Evolutionary conservation across 1,284 basidiomycete genomes (phyloP).

Genomic region (Puccinia coronata): DNA sequence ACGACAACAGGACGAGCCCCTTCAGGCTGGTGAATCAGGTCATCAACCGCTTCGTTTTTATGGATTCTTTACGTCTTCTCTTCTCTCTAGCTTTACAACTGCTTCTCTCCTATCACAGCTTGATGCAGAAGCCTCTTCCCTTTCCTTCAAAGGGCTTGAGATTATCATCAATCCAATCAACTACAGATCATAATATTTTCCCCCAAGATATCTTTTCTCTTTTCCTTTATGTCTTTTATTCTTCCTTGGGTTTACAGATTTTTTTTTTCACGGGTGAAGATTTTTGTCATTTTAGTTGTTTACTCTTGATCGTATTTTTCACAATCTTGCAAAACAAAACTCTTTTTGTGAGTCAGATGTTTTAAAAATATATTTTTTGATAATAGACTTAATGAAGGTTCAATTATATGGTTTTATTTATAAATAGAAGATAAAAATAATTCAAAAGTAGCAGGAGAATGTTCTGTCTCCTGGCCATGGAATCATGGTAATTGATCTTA

Average conservation of each 20-base stretch:
- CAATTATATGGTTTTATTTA: too few relatives aligned
- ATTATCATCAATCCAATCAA: background rate
- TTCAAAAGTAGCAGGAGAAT: too few relatives aligned
- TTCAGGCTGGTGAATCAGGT: background rate
- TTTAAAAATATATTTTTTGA: too few relatives aligned
- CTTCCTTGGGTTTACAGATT: background rate
- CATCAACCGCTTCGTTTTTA: background rate
- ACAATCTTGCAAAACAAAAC: too few relatives aligned
- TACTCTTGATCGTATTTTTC: too few relatives aligned
- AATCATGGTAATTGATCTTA: too few relatives aligned
- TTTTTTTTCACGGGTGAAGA: too few relatives aligned
- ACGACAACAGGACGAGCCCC: background rate
- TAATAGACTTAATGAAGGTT: too few relatives aligned
- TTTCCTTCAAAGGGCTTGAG: slow-evolving; percentile 1
- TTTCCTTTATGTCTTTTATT: background rate
- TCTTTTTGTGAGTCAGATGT: too few relatives aligned
- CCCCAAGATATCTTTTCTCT: background rate
- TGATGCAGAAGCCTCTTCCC: background rate
- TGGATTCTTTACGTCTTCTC: background rate
- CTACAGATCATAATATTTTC: background rate
- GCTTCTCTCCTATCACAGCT: background rate
- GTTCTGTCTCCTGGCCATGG: too few relatives aligned
- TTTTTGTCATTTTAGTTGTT: too few relatives aligned
- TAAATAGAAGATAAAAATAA: too few relatives aligned
- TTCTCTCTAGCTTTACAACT: background rate